Evolutionary conservation across 2,329 filamentous ascomycete species (phyloP).

Genomic region (Aspergillus unguis): DNA sequence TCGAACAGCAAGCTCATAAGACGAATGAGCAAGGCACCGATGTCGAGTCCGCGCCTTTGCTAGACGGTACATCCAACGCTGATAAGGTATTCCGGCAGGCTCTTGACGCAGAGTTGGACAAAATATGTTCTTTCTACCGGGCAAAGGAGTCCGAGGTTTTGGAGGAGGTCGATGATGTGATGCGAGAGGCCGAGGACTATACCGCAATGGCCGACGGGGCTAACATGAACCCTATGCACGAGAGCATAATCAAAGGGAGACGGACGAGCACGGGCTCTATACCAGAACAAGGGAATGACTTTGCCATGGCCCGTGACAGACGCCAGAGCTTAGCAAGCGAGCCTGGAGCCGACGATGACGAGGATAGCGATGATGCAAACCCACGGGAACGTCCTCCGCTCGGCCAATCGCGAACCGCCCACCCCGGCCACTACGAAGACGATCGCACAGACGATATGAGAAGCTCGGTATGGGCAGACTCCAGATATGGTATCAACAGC

Average conservation of each 20-base stretch:
- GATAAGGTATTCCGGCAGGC: slow-evolving; percentile 78
- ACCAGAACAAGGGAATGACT: slow-evolving; percentile 43
- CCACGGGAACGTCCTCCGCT: slow-evolving; percentile 16
- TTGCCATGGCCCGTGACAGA: slow-evolving; percentile 46
- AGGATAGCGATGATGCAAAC: slow-evolving; percentile 61
- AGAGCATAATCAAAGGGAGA: slow-evolving; percentile 41
- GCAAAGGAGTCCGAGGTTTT: slow-evolving; percentile 86
- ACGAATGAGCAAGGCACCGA: slow-evolving; percentile 56
- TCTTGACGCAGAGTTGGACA: slow-evolving; percentile 85
- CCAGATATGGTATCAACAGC: slow-evolving; percentile 17
- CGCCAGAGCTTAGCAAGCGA: slow-evolving; percentile 45
- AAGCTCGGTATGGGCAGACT: slow-evolving; percentile 33
- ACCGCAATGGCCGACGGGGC: slow-evolving; percentile 55
- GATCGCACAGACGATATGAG: slow-evolving; percentile 31
- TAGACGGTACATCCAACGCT: slow-evolving; percentile 64
- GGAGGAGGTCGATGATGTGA: slow-evolving; percentile 72
- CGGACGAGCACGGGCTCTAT: slow-evolving; percentile 42
- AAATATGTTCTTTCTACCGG: slow-evolving; percentile 86
- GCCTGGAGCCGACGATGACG: slow-evolving; percentile 53
- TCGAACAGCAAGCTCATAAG: slow-evolving; percentile 80
- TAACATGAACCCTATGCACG: slow-evolving; percentile 43
- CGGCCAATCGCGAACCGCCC: slow-evolving; percentile 26
- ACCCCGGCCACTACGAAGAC: slow-evolving; percentile 27
- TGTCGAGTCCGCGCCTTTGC: slow-evolving; percentile 79
- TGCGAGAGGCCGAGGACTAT: slow-evolving; percentile 68